Evolutionary conservation across 1,284 basidiomycete species (phyloP).

Genomic region (Puccinia hordei): DNA sequence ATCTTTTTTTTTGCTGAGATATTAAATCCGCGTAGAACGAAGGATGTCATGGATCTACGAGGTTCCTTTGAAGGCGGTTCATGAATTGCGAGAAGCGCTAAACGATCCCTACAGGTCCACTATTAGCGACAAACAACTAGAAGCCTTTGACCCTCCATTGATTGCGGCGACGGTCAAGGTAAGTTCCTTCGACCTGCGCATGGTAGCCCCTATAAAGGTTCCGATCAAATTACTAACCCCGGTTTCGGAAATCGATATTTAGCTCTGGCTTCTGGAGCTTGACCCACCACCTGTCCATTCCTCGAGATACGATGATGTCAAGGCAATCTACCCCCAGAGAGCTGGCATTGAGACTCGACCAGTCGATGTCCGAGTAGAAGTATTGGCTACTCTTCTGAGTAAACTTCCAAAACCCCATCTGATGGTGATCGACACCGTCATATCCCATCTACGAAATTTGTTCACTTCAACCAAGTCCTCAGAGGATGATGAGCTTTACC

Average conservation of each 20-base stretch:
- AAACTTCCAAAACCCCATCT: slow-evolving; percentile 43
- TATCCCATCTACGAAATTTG: slow-evolving; percentile 33
- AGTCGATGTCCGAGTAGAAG: slow-evolving; percentile 38
- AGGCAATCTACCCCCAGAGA: slow-evolving; percentile 45
- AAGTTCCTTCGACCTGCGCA: not conserved
- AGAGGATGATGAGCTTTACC: slow-evolving; percentile 35
- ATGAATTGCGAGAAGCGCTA: slow-evolving; percentile 31
- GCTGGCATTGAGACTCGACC: slow-evolving; percentile 21
- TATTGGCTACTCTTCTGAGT: slow-evolving; percentile 33
- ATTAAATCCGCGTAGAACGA: slow-evolving; percentile 15
- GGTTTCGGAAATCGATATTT: not conserved
- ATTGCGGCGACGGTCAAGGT: slow-evolving; percentile 39
- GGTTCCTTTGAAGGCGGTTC: slow-evolving; percentile 37
- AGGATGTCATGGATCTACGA: slow-evolving; percentile 48
- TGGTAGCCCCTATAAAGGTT: not conserved
- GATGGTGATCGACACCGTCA: slow-evolving; percentile 34
- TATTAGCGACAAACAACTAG: slow-evolving; percentile 22
- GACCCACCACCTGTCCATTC: slow-evolving; percentile 43
- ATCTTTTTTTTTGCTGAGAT: slow-evolving; percentile 1
- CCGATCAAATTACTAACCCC: not conserved
- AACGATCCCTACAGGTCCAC: slow-evolving; percentile 20
- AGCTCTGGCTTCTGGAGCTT: slow-evolving; percentile 47
- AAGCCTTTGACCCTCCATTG: slow-evolving; percentile 23
- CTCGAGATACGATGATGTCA: slow-evolving; percentile 46
- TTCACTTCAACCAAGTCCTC: slow-evolving; percentile 20